Conservation (phyloP, 2,329 filamentous ascomycete species). For the Phaeosphaeria sp. region DNA sequence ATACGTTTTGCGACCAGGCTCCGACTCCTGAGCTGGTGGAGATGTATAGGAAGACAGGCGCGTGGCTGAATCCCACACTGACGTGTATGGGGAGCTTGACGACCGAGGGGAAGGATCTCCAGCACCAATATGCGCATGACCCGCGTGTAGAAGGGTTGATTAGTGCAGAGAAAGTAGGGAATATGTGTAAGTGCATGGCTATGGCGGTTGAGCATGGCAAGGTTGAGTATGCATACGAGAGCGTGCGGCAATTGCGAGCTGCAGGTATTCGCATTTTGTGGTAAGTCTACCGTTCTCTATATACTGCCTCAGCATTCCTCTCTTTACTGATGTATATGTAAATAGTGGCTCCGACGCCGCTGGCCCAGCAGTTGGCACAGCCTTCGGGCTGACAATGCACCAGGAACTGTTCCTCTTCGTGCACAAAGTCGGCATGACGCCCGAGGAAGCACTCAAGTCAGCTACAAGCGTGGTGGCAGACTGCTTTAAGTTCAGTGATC, state of each 20-base stretch:
- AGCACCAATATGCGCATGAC: slow-evolving; percentile 52
- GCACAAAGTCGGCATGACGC: slow-evolving; percentile 51
- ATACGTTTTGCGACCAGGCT: slow-evolving; percentile 52
- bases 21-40: slow-evolving; percentile 49
- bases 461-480: slow-evolving; percentile 51
- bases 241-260: slow-evolving; percentile 47
- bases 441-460: slow-evolving; percentile 49
- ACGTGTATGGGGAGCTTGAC: slow-evolving; percentile 50
- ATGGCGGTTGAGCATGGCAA: slow-evolving; percentile 43
- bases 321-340: too few relatives aligned
- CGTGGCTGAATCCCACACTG: slow-evolving; percentile 54
- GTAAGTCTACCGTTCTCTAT: slow-evolving; percentile 27
- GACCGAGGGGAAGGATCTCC: slow-evolving; percentile 48
- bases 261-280: slow-evolving; percentile 52
- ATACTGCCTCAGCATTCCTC: too few relatives aligned
- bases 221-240: slow-evolving; percentile 52
- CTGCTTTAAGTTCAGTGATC: slow-evolving; percentile 51
- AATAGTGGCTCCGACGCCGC: slow-evolving; percentile 53
- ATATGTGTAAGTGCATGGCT: slow-evolving; percentile 52
- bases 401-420: slow-evolving; percentile 54
- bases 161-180: slow-evolving; percentile 40
- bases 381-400: slow-evolving; percentile 52
- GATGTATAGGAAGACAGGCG: slow-evolving; percentile 52
- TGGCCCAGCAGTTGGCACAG: slow-evolving; percentile 52
- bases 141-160: slow-evolving; percentile 43